A percentile compares a stretch with the other conserved stretches of the same genome.
Conservation (phyloP, 1,139 yeast species). For the Geotrichum restrictum region DNA sequence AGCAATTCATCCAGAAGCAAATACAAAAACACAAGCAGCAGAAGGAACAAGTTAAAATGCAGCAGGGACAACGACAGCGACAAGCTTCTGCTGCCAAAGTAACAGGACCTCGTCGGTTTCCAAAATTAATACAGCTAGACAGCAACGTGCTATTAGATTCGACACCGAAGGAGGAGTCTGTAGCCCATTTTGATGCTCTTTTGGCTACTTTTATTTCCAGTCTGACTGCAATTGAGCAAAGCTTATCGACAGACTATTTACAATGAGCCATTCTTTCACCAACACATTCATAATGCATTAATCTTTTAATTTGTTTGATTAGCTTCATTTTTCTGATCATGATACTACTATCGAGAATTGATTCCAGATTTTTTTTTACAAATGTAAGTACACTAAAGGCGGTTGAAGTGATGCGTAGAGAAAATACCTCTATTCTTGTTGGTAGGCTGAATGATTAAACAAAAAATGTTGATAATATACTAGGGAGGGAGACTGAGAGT, state of each 20-base stretch:
- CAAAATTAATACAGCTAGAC: conserved; percentile 30
- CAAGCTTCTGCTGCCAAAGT: neutral
- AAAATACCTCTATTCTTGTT: no score
- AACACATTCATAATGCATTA: neutral
- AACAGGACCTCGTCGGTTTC: conserved; percentile 22
- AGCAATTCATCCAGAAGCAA: conserved; percentile 6
- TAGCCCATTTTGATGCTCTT: conserved; percentile 32
- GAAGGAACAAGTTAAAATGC: conserved; percentile 8
- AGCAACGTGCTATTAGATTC: conserved; percentile 34
- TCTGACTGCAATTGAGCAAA: conserved; percentile 23
- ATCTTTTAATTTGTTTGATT: neutral
- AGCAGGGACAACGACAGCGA: conserved; percentile 9
- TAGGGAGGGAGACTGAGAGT: neutral
- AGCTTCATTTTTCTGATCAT: neutral
- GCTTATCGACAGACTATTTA: conserved; percentile 9
- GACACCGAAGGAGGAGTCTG: conserved; percentile 32
- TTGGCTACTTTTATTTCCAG: conserved; percentile 33
- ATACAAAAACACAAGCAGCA: conserved; percentile 4
- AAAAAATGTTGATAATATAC: neutral
- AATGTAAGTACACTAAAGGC: conserved; percentile 1
- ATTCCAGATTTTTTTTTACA: neutral
- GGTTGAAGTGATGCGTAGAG: neutral
- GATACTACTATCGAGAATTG: neutral
- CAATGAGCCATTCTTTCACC: neutral
- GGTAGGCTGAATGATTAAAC: neutral